Conservation (phyloP, 495 filamentous ascomycete genomes). For the Rusavskia elegans region DNA sequence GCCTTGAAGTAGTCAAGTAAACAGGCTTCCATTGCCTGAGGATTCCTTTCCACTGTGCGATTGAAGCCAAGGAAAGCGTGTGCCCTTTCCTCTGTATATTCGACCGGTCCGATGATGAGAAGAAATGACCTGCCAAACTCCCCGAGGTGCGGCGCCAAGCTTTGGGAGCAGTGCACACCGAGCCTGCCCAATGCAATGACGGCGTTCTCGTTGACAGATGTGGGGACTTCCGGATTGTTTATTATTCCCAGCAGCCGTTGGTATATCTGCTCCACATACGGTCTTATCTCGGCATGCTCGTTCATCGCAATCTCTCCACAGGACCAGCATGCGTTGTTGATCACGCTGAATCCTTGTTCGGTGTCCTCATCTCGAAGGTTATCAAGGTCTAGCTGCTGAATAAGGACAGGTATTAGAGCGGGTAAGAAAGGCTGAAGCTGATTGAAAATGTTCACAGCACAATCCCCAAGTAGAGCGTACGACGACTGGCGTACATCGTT, state of each 20-base stretch:
- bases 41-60: conserved; percentile 69
- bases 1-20: conserved; percentile 69
- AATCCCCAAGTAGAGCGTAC: conserved; percentile 90
- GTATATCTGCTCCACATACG: conserved; percentile 64
- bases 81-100: conserved; percentile 85
- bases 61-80: conserved; percentile 86
- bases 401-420: conserved; percentile 58
- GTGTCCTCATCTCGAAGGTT: conserved; percentile 56
- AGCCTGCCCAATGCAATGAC: conserved; percentile 84
- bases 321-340: conserved; percentile 99
- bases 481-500: conserved; percentile 94
- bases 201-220: conserved; percentile 85
- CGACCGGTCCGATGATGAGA: conserved; percentile 63
- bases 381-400: conserved; percentile 75
- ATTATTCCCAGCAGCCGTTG: conserved; percentile 62
- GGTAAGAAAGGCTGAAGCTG: conserved; percentile 63
- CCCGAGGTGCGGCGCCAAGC: conserved; percentile 66
- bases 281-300: conserved; percentile 62
- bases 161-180: conserved; percentile 62
- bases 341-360: conserved; percentile 65
- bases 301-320: conserved; percentile 86
- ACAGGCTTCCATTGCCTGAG: conserved; percentile 77
- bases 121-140: conserved; percentile 72
- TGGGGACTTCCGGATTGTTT: conserved; percentile 67
- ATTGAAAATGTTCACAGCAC: conserved; percentile 84